Base-by-base conservation (phyloP, 2,329 filamentous ascomycete species). In the Fonsecaea multimorphosa region DNA sequence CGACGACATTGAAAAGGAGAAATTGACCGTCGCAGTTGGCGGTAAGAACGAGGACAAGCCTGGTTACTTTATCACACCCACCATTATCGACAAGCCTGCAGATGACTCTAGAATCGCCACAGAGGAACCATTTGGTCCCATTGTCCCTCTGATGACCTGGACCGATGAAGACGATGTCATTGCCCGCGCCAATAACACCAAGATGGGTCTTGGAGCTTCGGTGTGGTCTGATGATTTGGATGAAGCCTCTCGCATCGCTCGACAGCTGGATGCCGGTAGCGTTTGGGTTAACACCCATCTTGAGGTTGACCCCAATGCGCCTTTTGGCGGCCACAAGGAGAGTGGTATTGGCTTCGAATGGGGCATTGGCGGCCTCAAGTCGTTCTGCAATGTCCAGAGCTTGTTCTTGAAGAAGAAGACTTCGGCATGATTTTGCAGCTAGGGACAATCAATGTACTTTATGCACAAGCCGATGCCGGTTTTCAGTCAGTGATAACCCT, bases 121-220 rank as follows among this genome's bases (percentile, higher is more conserved):
- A 36, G 86, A 89, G 69, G 87, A 89, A 72, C 84, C 86, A 8
- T 89, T 89, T 68, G 86, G 84, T 31, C 89, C 89, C 0, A 86
- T 91, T 38, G 80, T 90, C 0, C 88, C 88, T 0, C 77, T 90
- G 7, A 72, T 89, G 62, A 83, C 81, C 22, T 91, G 87, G 87
- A 78, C 78, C 0, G 80, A 84, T 24, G 87, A 91, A 67, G 82
- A 82, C 3, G 86, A 89, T 31, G 85, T 89, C 0, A 77, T 90
- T 46, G 73, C 74, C 1, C 81, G 86, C 1, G 86, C 84, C 1
- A 89, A 88, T 68, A 77, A 80, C 24, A 78, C 78, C 1, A 79
- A 83, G 36, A 82, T 80, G 54, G 86, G 85, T 0, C 80, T 89
- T 0, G 85, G 85, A 0, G 83, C 85, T 1, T 86, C 85, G 0